phyloP scores from a whole-genome alignment of 2,329 filamentous ascomycete genomes.

The Trichophyton mentagrophytes region DNA sequence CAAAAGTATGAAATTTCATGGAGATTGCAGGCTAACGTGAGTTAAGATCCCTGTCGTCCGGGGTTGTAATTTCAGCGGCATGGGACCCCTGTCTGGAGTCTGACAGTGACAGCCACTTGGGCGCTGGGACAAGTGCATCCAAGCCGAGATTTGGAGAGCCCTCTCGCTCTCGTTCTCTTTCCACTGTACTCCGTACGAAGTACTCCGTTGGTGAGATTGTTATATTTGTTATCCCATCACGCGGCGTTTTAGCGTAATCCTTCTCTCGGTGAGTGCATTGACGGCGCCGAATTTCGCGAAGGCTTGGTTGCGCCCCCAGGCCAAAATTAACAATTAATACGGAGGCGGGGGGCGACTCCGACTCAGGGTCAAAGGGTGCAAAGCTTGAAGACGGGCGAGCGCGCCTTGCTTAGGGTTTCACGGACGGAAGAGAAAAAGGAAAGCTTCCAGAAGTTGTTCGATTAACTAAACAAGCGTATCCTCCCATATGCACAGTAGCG shows the following conservation, averaged over 20 bases:
- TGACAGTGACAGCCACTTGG: background rate
- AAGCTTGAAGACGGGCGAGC: background rate
- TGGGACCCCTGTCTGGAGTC: background rate
- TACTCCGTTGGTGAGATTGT: too few relatives aligned
- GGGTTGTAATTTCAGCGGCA: constrained; percentile 11
- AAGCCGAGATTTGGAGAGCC: background rate
- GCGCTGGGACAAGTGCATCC: background rate
- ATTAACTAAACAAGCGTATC: background rate
- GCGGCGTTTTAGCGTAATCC: too few relatives aligned
- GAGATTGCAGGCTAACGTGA: background rate
- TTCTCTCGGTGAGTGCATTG: too few relatives aligned
- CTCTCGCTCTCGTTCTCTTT: too few relatives aligned
- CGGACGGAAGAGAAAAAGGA: background rate
- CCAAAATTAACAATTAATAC: too few relatives aligned
- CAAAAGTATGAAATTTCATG: background rate
- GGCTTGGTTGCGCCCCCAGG: background rate
- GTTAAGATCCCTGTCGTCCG: constrained; percentile 14
- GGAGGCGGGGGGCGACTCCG: too few relatives aligned
- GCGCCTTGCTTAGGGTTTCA: background rate
- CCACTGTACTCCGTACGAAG: too few relatives aligned
- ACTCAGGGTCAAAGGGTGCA: background rate
- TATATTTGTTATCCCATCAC: too few relatives aligned
- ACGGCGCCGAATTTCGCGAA: background rate
- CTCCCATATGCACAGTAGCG: background rate
- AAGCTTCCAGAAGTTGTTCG: background rate